Evolutionary conservation across 768 basidiomycete species (phyloP).

Genomic region (Gelatoporia subvermispora): DNA sequence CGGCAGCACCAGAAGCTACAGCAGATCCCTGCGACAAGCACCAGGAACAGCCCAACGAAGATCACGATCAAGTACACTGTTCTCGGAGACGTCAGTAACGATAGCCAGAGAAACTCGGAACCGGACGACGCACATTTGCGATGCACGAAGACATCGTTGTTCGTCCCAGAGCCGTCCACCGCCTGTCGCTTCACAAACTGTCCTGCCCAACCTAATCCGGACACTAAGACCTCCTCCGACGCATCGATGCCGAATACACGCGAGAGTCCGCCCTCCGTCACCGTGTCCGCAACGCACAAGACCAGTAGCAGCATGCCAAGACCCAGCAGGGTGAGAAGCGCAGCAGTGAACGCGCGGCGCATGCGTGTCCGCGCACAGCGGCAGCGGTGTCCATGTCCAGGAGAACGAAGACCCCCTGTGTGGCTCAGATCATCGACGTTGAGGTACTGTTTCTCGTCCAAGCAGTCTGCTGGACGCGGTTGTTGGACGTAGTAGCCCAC

Average conservation of each 20-base stretch:
- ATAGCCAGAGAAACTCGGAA: background rate
- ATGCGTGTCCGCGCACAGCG: too few relatives aligned
- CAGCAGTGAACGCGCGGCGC: background rate
- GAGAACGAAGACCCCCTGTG: too few relatives aligned
- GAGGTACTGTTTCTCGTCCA: too few relatives aligned
- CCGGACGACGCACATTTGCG: background rate
- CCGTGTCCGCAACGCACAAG: background rate
- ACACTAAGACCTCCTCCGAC: background rate
- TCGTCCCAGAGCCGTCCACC: background rate
- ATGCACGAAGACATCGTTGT: background rate
- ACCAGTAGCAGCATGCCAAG: background rate
- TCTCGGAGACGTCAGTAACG: background rate
- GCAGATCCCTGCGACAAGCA: slow-evolving; percentile 50
- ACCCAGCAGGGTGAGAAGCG: background rate
- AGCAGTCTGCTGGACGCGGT: too few relatives aligned
- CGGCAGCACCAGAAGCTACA: slow-evolving; percentile 64
- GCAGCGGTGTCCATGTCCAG: too few relatives aligned
- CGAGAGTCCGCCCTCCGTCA: background rate
- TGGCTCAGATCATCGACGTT: too few relatives aligned
- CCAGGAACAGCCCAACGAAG: slow-evolving; percentile 58
- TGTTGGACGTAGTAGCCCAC: too few relatives aligned
- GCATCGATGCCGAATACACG: too few relatives aligned
- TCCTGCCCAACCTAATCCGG: background rate
- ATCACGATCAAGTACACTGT: slow-evolving; percentile 60
- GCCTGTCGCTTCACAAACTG: background rate